Base-by-base conservation (phyloP, 495 filamentous ascomycete species). In the Hyaloscypha bicolor region DNA sequence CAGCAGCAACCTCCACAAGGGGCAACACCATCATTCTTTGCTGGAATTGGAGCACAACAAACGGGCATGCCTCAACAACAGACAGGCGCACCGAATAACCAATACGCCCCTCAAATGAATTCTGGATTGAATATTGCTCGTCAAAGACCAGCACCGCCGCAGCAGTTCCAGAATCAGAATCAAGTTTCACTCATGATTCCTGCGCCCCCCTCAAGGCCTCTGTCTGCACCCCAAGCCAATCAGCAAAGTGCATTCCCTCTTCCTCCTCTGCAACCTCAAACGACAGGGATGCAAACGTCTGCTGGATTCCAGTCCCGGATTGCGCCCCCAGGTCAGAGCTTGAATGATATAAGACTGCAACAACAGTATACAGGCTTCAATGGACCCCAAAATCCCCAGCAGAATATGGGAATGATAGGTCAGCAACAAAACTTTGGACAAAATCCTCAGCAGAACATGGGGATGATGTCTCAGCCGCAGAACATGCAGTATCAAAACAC, bases 201-300 rank as follows among this genome's bases (percentile, higher is more conserved):
- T 32, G 93, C 93, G 53, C 94, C 93, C 29, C 94, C 94, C 35
- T 86, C 86, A 56, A 85, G 95, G 59, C 91, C 95, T 2, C 82
- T 95, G 6, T 97, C 94, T 21, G 96, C 94, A 11, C 95, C 95
- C 29, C 92, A 94, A 74, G 90, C 93, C 39, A 87, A 88, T 61
- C 91, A 91, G 69, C 88, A 87, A 59, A 93, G 82, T 75, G 82
- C 82, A 3, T 94, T 96, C 73, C 85, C 86, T 9, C 79, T 82
- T 21, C 82, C 90, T 33, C 88, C 91, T 58, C 76, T 97, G 69
- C 91, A 95, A 71, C 90, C 93, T 30, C 93, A 97, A 75, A 82
- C 93, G 74, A 98, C 95, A 0, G 95, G 95, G 9, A 80, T 87
- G 59, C 76, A 78, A 37, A 76, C 74, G 22, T 79, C 81, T 25